A percentile compares a stretch with the other conserved stretches of the same genome.
Evolutionary conservation across 2,329 filamentous ascomycete species (phyloP).

Genomic region (Juglanconis juglandina): DNA sequence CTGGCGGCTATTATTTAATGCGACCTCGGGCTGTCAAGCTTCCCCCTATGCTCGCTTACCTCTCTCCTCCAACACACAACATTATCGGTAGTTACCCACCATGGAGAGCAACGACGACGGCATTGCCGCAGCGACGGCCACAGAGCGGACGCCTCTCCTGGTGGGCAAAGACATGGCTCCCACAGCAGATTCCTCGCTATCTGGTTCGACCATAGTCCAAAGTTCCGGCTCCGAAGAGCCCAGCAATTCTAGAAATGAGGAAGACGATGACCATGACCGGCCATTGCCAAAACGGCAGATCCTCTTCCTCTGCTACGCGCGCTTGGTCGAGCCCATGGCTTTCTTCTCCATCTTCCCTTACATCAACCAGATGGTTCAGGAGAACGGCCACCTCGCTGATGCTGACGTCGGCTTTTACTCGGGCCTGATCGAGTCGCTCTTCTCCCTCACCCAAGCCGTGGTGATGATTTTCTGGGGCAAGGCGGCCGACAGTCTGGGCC

Average conservation of each 20-base stretch:
- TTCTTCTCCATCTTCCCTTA: conserved; percentile 83
- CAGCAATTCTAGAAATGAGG: conserved; percentile 1
- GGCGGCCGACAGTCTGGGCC: conserved; percentile 64
- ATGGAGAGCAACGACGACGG: background rate
- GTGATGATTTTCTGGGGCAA: conserved; percentile 74
- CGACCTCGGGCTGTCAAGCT: too few relatives aligned
- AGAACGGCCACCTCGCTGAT: conserved; percentile 58
- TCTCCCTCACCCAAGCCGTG: conserved; percentile 72
- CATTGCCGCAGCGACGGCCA: conserved; percentile 11
- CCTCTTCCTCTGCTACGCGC: conserved; percentile 67
- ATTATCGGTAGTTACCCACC: background rate
- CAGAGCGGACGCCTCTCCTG: conserved; percentile 32
- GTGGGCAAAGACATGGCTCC: conserved; percentile 19
- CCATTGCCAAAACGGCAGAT: conserved; percentile 64
- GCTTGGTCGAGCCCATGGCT: conserved; percentile 72
- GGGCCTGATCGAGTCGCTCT: conserved; percentile 71
- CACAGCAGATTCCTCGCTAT: conserved; percentile 15
- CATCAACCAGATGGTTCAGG: conserved; percentile 72
- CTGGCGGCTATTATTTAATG: too few relatives aligned
- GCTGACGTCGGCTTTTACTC: conserved; percentile 77
- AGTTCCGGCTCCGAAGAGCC: conserved; percentile 14
- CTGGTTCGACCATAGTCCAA: conserved; percentile 20
- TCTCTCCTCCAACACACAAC: background rate
- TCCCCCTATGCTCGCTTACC: background rate
- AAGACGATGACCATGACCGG: conserved; percentile 32